Evolutionary conservation across 164 flowering plant genomes (phyloP).

Genomic region (Dillenia turbinata): DNA sequence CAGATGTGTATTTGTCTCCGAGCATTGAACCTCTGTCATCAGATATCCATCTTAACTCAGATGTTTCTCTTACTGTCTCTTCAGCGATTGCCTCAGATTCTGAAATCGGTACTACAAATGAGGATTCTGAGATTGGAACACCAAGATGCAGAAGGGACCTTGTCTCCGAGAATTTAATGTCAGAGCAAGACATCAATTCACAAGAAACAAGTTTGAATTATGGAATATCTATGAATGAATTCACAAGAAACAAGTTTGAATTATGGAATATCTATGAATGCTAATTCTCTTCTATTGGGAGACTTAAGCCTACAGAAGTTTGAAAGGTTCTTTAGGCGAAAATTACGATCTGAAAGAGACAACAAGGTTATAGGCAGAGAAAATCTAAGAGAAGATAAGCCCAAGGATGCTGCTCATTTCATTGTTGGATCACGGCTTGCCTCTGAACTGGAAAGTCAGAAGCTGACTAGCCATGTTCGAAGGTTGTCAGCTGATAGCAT

Average conservation of each 20-base stretch:
- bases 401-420: conserved; percentile 27
- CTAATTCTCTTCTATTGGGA: conserved; percentile 73
- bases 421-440: conserved; percentile 29
- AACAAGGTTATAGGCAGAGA: conserved; percentile 33
- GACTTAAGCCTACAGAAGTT: conserved; percentile 65
- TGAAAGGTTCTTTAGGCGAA: conserved; percentile 56
- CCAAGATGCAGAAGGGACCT: conserved; percentile 58
- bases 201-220: no score
- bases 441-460: conserved; percentile 40
- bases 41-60: conserved; percentile 34
- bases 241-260: conserved; percentile 57
- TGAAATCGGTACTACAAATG: conserved; percentile 90
- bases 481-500: conserved; percentile 76
- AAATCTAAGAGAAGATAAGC: conserved; percentile 44
- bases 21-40: conserved; percentile 28
- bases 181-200: conserved; percentile 66
- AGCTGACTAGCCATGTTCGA: conserved; percentile 43
- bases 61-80: conserved; percentile 50
- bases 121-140: conserved; percentile 83
- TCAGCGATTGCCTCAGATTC: conserved; percentile 66
- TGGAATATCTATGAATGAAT: no score
- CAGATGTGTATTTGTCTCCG: conserved; percentile 37
- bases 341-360: conserved; percentile 27
- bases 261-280: conserved; percentile 66
- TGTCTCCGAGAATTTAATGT: conserved; percentile 54